phyloP scores from a whole-genome alignment of 169 alveolate species.

The Cryptosporidium bovis region DNA sequence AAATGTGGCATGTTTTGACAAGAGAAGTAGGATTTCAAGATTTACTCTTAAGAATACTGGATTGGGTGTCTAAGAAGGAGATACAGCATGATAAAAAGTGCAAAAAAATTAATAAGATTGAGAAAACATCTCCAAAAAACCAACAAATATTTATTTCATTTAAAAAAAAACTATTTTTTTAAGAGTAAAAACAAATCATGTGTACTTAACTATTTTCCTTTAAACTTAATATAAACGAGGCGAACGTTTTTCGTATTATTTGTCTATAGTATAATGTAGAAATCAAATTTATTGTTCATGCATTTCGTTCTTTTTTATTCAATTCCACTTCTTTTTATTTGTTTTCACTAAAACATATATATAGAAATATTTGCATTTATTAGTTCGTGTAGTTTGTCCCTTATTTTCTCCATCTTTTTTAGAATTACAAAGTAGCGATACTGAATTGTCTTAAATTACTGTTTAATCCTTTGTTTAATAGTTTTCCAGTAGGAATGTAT shows the following conservation, averaged over 20 bases:
- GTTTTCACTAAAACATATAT: too few species aligned
- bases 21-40: conserved; percentile 66
- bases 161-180: background rate
- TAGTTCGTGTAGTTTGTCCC: too few species aligned
- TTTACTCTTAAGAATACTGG: conserved; percentile 12
- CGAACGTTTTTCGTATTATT: too few species aligned
- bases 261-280: too few species aligned
- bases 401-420: too few species aligned
- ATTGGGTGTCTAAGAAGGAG: conserved; percentile 39
- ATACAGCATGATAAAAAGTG: conserved; percentile 5
- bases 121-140: background rate
- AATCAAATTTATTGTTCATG: too few species aligned
- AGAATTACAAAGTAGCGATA: too few species aligned
- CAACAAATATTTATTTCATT: conserved; percentile 22
- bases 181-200: background rate
- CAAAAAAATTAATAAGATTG: conserved; percentile 1
- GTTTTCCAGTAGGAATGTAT: conserved; percentile 55
- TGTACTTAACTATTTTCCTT: background rate
- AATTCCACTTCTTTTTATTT: too few species aligned
- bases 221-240: background rate
- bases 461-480: conserved; percentile 34
- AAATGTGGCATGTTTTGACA: conserved; percentile 66
- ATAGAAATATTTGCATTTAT: too few species aligned
- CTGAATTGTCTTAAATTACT: background rate
- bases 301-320: too few species aligned